Evolutionary conservation across 106 monocot genomes (phyloP), one percentile per base, ranked within the genome.

Genomic region (Dendrobium chrysotoxum): DNA sequence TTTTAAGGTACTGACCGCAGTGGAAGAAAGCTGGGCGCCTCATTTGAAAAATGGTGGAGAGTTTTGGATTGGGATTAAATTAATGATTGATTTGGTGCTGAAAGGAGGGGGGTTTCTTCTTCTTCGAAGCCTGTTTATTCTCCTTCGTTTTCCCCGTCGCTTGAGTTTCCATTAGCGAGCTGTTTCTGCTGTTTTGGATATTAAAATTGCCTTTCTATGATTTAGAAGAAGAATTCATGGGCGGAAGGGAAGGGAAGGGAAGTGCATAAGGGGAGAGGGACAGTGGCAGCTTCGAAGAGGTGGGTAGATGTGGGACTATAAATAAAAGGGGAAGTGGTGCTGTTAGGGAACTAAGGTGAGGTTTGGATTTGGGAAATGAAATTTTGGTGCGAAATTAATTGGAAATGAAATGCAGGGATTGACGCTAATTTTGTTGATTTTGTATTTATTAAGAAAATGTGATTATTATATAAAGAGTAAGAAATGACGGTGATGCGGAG

Each of bases 21-120:
- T 11, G 45, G 20, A 80, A 80, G 71, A 80, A 83, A 42, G 68
- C 35, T 71, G 80, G 88, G 21, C 85, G 84, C 80, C 88, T 90
- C 90, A 90, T 90, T 8, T 26, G 74, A 75, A 42, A 11, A 13
- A 41, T 75, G 41, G n/a, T 23, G 7, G 28, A 61, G 23, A 61
- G 61, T 61, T n/a, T n/a, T 1, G 23, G 61, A 61, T 61, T 61
- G 21, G 23, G 1, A 23, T 65, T 10, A 9, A 26, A 65, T 11
- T 65, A 65, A 25, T n/a, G 26, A 25, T 26, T 65, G 64, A 25
- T 26, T n/a, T 65, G 11, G 64, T 65, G 64, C 64, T 3, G 7
- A n/a, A 23, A 65, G n/a, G 1, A 65, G 64, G 26, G 26, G n/a
- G 64, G 26, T 65, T 65, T 25, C 39, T 75, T 75, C n/a, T 26